Evolutionary conservation across 257 asterid genomes (phyloP).

Genomic region (Salvia splendens): DNA sequence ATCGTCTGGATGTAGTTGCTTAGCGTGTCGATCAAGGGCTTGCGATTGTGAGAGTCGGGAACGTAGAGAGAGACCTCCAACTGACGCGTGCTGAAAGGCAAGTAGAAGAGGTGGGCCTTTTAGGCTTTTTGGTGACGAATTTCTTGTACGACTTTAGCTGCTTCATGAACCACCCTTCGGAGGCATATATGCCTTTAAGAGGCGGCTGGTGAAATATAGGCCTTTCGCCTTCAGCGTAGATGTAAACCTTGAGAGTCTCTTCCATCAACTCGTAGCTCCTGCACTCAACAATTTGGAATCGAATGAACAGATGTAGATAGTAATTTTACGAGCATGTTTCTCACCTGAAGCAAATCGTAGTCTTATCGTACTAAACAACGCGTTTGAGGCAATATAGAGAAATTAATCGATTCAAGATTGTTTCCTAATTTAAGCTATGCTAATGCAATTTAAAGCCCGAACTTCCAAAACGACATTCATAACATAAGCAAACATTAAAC

Average conservation of each 20-base stretch:
- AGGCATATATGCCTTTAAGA: conserved; percentile 80
- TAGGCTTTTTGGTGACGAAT: conserved; percentile 55
- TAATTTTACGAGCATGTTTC: conserved; percentile 14
- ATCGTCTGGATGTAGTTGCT: conserved; percentile 46
- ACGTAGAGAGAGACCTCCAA: conserved; percentile 53
- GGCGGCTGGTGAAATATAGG: conserved; percentile 71
- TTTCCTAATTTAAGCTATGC: background rate
- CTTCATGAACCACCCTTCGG: conserved; percentile 94
- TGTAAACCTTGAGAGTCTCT: conserved; percentile 68
- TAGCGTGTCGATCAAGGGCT: conserved; percentile 43
- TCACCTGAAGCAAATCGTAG: background rate
- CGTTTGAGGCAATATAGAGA: background rate
- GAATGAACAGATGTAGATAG: background rate
- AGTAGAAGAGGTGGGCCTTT: conserved; percentile 71
- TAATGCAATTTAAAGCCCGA: background rate
- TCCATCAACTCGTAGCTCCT: conserved; percentile 94
- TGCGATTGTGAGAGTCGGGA: conserved; percentile 54
- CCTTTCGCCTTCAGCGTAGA: conserved; percentile 67
- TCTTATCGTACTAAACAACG: background rate
- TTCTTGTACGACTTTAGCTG: conserved; percentile 55
- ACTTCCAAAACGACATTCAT: background rate
- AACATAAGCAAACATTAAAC: too few species aligned
- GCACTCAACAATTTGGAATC: conserved; percentile 33
- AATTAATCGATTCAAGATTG: background rate
- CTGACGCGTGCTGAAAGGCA: conserved; percentile 70